Percentiles rank a stretch among this genome's conserved stretches.
Evolutionary conservation across 2,329 filamentous ascomycete species (phyloP).

Genomic region (Aspergillus pseudoglaucus): DNA sequence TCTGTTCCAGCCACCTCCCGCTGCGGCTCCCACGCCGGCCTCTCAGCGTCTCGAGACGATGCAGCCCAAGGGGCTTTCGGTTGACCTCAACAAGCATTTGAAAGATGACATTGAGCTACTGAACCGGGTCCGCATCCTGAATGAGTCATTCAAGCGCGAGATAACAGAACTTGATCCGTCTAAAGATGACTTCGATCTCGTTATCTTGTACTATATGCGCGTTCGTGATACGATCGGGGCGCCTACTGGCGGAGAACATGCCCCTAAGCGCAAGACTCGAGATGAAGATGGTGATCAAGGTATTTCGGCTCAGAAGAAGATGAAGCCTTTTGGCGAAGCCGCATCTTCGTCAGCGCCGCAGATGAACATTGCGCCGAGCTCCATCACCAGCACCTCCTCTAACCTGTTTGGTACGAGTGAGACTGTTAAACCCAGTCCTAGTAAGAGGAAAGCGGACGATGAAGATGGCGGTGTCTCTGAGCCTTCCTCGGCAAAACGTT

Average conservation of each 20-base stretch:
- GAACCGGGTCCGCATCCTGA: slow-evolving; percentile 28
- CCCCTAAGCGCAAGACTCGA: slow-evolving; percentile 22
- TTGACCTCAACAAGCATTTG: slow-evolving; percentile 11
- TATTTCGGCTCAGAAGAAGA: slow-evolving; percentile 16
- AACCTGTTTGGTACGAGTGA: slow-evolving; percentile 14
- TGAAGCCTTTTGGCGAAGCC: slow-evolving; percentile 10
- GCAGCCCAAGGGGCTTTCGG: slow-evolving; percentile 12
- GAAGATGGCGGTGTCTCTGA: slow-evolving; percentile 9
- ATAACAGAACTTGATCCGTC: slow-evolving; percentile 26
- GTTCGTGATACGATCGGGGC: slow-evolving; percentile 32
- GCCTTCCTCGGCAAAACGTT: slow-evolving; percentile 13
- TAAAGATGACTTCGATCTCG: slow-evolving; percentile 27
- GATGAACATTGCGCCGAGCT: slow-evolving; percentile 5
- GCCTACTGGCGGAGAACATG: slow-evolving; percentile 20
- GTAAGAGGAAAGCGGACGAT: slow-evolving; percentile 16
- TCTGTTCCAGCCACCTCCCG: slow-evolving; percentile 2
- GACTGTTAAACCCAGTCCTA: slow-evolving; percentile 2
- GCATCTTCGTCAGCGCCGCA: neutral
- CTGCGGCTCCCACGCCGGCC: neutral
- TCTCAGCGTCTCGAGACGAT: slow-evolving; percentile 8
- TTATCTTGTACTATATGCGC: slow-evolving; percentile 33
- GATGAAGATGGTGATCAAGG: slow-evolving; percentile 12
- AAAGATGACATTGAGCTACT: slow-evolving; percentile 16
- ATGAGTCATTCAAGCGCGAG: slow-evolving; percentile 28
- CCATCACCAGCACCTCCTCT: slow-evolving; percentile 8